These are phyloP conservation scores for Epichloe sp. DNA, from an alignment of 2,329 filamentous ascomycete species.

Conservation along the genomic window DNA sequence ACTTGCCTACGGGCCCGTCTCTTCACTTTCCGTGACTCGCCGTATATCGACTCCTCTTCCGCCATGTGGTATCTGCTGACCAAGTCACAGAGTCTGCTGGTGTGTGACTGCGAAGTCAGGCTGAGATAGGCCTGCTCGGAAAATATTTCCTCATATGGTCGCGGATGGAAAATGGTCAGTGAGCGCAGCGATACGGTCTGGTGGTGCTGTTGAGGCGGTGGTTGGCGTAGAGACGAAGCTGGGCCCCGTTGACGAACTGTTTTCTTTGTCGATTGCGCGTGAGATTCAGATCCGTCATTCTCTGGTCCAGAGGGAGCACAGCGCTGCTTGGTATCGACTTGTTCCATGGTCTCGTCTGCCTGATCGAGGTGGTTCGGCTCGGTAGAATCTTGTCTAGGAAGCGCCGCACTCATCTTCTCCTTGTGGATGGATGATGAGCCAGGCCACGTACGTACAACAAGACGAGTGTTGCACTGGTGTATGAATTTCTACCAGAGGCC, in stretches of 20 bases:
- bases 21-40: slow-evolving; percentile 13
- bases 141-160: slow-evolving; percentile 29
- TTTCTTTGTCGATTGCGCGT: background rate
- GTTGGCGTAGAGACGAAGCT: background rate
- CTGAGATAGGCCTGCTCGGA: slow-evolving; percentile 34
- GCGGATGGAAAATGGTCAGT: slow-evolving; percentile 20
- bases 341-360: background rate
- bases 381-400: slow-evolving; percentile 1
- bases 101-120: slow-evolving; percentile 27
- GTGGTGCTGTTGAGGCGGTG: background rate
- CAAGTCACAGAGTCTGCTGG: slow-evolving; percentile 22
- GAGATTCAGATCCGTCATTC: background rate
- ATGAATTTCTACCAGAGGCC: background rate
- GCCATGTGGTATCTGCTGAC: slow-evolving; percentile 24
- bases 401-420: background rate
- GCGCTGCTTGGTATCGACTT: background rate
- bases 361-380: slow-evolving; percentile 1
- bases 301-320: background rate
- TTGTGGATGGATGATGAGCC: background rate
- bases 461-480: background rate
- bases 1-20: slow-evolving; percentile 28
- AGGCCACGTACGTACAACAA: background rate
- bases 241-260: background rate
- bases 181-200: background rate
- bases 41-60: slow-evolving; percentile 20